These are phyloP conservation scores for Ajuga chamaepitys DNA, from an alignment of 257 asterid species.

Conservation along the genomic window DNA sequence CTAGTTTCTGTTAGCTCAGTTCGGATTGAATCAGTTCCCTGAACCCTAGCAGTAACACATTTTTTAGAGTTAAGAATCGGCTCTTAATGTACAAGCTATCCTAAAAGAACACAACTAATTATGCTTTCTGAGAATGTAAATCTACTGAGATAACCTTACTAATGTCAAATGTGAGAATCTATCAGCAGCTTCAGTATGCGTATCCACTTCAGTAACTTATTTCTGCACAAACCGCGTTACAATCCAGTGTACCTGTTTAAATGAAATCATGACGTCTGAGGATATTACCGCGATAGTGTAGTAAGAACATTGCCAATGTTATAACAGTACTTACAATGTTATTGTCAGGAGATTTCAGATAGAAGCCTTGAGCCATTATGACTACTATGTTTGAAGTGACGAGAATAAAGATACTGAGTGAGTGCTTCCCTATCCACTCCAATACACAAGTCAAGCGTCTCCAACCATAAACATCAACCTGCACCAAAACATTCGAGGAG, in stretches of 20 bases:
- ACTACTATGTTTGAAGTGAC: conserved; percentile 63
- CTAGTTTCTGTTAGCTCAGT: neutral
- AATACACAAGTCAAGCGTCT: conserved; percentile 34
- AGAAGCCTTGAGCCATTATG: conserved; percentile 64
- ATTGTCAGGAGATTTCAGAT: conserved; percentile 49
- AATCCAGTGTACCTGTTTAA: conserved; percentile 49
- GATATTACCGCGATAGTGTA: neutral
- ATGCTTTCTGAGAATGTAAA: too few species aligned
- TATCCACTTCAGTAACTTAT: conserved; percentile 5
- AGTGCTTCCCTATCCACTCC: conserved; percentile 81
- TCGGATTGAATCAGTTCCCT: neutral
- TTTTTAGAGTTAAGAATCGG: neutral
- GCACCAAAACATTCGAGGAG: neutral
- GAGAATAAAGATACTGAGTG: conserved; percentile 58
- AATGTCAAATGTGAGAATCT: neutral
- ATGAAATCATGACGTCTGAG: neutral
- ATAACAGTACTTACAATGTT: conserved; percentile 60
- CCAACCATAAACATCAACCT: conserved; percentile 84
- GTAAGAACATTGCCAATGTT: neutral
- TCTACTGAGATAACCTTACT: neutral
- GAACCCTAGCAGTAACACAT: neutral
- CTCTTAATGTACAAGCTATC: neutral
- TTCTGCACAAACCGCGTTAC: conserved; percentile 37
- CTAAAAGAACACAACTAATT: neutral
- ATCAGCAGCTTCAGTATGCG: neutral